Evolutionary conservation across 139 green algal species (phyloP), one percentile per base, ranked within the genome.

Genomic region (Mesostigma viride): DNA sequence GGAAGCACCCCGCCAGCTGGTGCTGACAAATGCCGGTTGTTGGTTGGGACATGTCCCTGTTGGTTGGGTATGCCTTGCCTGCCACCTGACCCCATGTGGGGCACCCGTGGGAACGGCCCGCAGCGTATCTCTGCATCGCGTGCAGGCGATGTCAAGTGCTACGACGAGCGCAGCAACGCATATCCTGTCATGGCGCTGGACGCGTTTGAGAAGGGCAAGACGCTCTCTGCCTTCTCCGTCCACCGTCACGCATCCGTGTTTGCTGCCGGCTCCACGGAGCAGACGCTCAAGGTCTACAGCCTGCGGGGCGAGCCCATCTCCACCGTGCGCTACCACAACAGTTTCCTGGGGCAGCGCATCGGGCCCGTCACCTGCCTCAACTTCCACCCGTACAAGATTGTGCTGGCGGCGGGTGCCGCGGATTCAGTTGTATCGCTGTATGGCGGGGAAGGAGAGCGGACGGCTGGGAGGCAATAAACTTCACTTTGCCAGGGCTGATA

Each of bases 341-440:
- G 75, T 31, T 82, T 86, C 30, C 65, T 86, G 3, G 63, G 70
- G 0, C 76, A 83, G 44, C 80, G 82, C 59, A 82, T 89, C 47
- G 89, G 83, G 17, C 75, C 89, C 11, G 71, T 94, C 44, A 91
- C 68, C 28, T 83, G 65, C 62, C 80, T 96, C 58, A 79, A 77
- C 5, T 96, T 91, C 66, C 86, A 95, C 74, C 83, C 89, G 3
- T 93, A 89, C 82, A 78, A 82, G 33, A 79, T 87, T 0, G 64
- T 86, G 31, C 79, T 96, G 26, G 88, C 84, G 0, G 85, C 88
- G 3, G 89, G 82, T 3, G 79, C 70, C 3, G 63, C 32, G n/a
- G 69, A 73, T 14, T 68, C 64, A 2, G 65, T 62, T 6, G 58
- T 72, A 14, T 77, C 74, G 31, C 45, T 81, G 3, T 74, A 74